These are phyloP conservation scores for Linum lewisii DNA, from an alignment of 345 rosid genomes.

Conservation along the genomic window DNA sequence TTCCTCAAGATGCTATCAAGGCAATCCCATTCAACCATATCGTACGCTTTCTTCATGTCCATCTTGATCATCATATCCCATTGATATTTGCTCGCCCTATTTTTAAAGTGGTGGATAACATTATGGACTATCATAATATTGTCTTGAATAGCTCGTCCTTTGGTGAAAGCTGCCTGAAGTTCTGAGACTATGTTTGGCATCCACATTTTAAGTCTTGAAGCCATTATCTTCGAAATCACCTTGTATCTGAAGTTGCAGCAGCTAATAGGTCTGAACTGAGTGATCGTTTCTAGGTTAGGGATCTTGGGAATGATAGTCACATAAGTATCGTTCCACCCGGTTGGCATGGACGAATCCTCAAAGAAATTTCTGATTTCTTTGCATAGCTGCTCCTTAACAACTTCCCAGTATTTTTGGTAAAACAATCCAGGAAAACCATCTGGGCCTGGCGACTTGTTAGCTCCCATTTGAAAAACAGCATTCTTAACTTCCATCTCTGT, in stretches of 20 bases:
- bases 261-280: not conserved
- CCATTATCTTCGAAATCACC: not conserved
- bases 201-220: not conserved
- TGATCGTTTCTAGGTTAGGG: not conserved
- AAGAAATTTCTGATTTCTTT: not conserved
- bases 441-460: not conserved
- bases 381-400: not conserved
- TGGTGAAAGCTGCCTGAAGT: not conserved
- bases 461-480: no score
- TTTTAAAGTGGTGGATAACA: not conserved
- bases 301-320: not conserved
- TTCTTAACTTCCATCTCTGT: not conserved
- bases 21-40: not conserved
- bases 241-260: not conserved
- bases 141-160: not conserved
- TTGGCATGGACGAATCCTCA: not conserved
- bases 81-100: not conserved
- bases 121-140: not conserved
- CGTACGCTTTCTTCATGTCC: not conserved
- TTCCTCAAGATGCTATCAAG: not conserved
- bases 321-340: not conserved
- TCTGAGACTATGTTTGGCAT: not conserved
- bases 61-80: no score
- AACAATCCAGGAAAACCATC: not conserved
- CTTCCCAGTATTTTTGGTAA: not conserved